These are phyloP conservation scores for Setaria italica DNA, from an alignment of 202 grass and related monocot species.

Conservation along the genomic window DNA sequence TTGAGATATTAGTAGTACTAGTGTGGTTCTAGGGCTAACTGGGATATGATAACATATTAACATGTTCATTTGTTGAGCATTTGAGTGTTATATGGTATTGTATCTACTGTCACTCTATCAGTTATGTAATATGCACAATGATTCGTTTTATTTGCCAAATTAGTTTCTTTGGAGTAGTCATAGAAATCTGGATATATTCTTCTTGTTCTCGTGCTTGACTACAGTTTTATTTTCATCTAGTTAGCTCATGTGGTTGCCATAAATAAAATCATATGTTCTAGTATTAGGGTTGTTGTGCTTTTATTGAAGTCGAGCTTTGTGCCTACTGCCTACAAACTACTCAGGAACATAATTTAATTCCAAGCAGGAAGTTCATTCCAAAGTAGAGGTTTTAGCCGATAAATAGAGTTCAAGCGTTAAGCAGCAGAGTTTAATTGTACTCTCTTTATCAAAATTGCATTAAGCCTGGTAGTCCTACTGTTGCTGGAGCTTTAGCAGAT, in stretches of 20 bases:
- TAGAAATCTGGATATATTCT: neutral
- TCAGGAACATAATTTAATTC: neutral
- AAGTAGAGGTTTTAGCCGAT: neutral
- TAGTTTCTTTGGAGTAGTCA: neutral
- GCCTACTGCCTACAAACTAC: neutral
- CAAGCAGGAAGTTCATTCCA: neutral
- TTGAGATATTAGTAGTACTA: neutral
- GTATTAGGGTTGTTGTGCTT: neutral
- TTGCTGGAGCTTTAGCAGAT: neutral
- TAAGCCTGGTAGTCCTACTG: neutral
- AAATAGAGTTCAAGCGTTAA: neutral
- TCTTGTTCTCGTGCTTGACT: neutral
- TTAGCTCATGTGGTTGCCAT: neutral
- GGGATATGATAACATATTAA: neutral
- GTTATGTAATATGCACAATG: neutral
- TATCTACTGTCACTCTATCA: neutral
- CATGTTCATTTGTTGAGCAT: neutral
- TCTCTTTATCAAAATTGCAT: neutral
- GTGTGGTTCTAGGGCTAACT: neutral
- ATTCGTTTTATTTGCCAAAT: neutral
- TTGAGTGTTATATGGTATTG: neutral
- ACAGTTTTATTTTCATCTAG: neutral
- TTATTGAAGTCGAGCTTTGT: neutral
- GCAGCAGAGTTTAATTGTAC: neutral
- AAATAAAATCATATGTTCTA: neutral